Percentiles rank a stretch among this genome's conserved stretches.
Conservation (phyloP, 164 flowering plant genomes). For the Taxillus chinensis region DNA sequence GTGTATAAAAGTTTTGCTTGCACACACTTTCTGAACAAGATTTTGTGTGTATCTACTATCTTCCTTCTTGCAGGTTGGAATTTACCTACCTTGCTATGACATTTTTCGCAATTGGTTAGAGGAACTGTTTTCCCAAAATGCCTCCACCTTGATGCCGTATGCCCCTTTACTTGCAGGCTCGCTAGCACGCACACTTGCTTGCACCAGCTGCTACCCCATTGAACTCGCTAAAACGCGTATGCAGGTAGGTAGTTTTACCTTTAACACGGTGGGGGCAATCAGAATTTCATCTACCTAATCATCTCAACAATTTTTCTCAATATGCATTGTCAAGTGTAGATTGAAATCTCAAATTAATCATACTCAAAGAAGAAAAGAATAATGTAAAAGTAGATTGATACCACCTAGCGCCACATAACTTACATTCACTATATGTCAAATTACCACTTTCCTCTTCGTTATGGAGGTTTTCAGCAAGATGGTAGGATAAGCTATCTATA, state of each 20-base stretch:
- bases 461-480: no score
- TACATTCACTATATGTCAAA: no score
- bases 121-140: conserved; percentile 39
- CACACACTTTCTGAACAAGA: neutral
- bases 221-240: conserved; percentile 95
- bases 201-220: conserved; percentile 78
- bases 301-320: no score
- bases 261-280: no score
- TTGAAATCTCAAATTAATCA: no score
- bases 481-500: no score
- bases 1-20: neutral
- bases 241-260: conserved; percentile 53
- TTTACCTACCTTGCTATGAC: conserved; percentile 91
- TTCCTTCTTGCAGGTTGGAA: conserved; percentile 61
- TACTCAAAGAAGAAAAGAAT: no score
- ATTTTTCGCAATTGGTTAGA: conserved; percentile 66
- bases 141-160: conserved; percentile 67
- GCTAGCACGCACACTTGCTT: conserved; percentile 80
- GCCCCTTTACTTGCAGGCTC: conserved; percentile 90
- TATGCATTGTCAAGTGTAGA: no score
- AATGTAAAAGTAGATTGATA: no score
- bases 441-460: no score
- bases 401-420: no score
- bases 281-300: no score
- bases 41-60: neutral